These are phyloP conservation scores for Leavenworthia alabamica DNA, from an alignment of 345 rosid species.

Conservation along the genomic window DNA sequence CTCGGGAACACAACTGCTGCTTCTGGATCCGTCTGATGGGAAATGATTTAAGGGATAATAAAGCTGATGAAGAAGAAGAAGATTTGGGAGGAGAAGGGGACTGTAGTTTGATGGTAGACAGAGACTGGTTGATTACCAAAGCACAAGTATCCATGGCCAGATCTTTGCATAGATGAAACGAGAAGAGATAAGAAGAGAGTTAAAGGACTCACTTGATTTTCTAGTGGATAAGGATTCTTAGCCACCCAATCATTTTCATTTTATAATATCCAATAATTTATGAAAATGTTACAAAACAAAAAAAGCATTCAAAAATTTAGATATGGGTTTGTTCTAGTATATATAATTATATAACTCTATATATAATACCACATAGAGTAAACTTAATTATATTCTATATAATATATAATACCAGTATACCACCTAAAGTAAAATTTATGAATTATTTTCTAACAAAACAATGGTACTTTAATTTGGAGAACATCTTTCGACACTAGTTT, in stretches of 20 bases:
- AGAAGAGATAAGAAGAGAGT: neutral
- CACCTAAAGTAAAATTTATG: no score
- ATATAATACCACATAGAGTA: no score
- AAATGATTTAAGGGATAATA: constrained; percentile 13
- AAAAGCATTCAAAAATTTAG: no score
- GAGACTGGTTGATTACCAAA: constrained; percentile 35
- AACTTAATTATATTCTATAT: no score
- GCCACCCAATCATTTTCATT: constrained; percentile 9
- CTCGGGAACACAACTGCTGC: constrained; percentile 15
- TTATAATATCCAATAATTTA: neutral
- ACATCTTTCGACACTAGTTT: no score
- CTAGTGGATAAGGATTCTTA: constrained; percentile 22
- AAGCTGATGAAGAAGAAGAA: neutral
- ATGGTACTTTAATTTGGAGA: no score
- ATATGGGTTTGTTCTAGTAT: no score
- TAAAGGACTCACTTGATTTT: constrained; percentile 4
- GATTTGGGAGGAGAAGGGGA: neutral
- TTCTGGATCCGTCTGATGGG: constrained; percentile 6
- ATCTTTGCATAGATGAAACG: neutral
- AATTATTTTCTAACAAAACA: no score
- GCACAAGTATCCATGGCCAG: constrained; percentile 44
- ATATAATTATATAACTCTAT: no score
- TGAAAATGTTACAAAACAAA: no score
- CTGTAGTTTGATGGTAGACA: constrained; percentile 38
- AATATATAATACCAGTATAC: no score